A percentile compares a stretch with the other conserved stretches of the same genome.
Evolutionary conservation across 2,329 filamentous ascomycete genomes (phyloP).

Genomic region (Aspergillus melleus): DNA sequence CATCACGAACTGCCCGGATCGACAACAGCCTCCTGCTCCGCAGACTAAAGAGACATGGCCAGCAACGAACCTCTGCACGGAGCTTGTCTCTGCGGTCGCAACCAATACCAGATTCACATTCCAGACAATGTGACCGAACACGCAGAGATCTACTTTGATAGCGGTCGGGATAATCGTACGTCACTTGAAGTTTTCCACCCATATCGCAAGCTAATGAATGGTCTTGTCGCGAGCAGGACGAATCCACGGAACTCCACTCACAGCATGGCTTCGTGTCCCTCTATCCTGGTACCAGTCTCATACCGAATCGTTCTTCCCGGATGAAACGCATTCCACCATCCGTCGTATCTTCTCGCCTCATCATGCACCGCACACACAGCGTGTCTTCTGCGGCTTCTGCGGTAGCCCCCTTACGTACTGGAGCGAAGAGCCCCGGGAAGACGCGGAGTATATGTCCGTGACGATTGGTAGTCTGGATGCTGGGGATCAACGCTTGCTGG

Average conservation of each 20-base stretch:
- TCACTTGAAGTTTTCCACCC: conserved; percentile 20
- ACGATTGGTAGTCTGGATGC: conserved; percentile 74
- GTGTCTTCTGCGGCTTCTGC: conserved; percentile 89
- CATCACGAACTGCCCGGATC: neutral
- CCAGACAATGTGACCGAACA: conserved; percentile 58
- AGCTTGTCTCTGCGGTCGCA: conserved; percentile 82
- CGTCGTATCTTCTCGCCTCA: conserved; percentile 66
- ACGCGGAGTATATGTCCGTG: conserved; percentile 77
- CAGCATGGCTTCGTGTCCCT: conserved; percentile 80
- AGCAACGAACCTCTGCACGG: conserved; percentile 62
- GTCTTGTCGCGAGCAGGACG: conserved; percentile 46
- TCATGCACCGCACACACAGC: conserved; percentile 59
- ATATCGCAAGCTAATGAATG: neutral
- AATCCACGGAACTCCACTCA: conserved; percentile 69
- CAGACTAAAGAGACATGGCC: conserved; percentile 12
- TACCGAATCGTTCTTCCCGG: conserved; percentile 72
- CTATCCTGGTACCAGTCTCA: conserved; percentile 76
- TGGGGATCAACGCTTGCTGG: conserved; percentile 70
- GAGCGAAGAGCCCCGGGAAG: conserved; percentile 69
- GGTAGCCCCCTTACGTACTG: conserved; percentile 83
- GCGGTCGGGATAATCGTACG: conserved; percentile 70
- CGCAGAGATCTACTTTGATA: conserved; percentile 74
- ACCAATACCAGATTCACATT: conserved; percentile 73
- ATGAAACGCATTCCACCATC: conserved; percentile 70
- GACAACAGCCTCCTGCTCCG: neutral